phyloP scores from a whole-genome alignment of 495 filamentous ascomycete genomes.

The Penicillium verhagenii region DNA sequence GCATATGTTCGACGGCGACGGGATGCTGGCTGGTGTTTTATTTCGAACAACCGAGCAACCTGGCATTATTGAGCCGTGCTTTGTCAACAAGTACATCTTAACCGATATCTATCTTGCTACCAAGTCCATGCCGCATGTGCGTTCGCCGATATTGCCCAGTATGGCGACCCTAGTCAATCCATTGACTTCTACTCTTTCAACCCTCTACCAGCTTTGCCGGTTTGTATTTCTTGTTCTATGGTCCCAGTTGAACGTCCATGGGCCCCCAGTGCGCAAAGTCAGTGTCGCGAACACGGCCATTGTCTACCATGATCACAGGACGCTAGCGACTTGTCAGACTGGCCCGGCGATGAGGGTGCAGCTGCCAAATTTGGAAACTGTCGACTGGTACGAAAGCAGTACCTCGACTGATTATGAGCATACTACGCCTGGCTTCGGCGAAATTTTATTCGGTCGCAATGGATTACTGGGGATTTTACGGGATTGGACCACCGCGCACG shows the following conservation, averaged over 20 bases:
- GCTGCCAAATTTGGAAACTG: conserved; percentile 58
- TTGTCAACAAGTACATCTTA: conserved; percentile 62
- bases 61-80: conserved; percentile 48
- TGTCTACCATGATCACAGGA: conserved; percentile 62
- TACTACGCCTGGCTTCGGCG: neutral
- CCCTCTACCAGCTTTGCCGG: conserved; percentile 47
- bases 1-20: conserved; percentile 73
- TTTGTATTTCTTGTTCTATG: conserved; percentile 46
- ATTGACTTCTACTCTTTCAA: conserved; percentile 34
- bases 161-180: conserved; percentile 60
- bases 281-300: conserved; percentile 65
- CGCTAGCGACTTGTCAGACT: conserved; percentile 64
- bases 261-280: conserved; percentile 57
- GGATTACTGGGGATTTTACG: conserved; percentile 55
- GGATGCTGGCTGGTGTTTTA: conserved; percentile 64
- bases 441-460: conserved; percentile 46
- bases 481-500: conserved; percentile 68
- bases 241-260: conserved; percentile 52
- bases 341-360: conserved; percentile 63
- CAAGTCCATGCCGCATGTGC: neutral
- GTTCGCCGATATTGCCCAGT: conserved; percentile 56
- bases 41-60: conserved; percentile 40
- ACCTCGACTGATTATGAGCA: conserved; percentile 34
- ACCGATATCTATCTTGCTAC: conserved; percentile 60
- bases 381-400: conserved; percentile 66